A percentile compares a stretch with the other conserved stretches of the same genome.
phyloP scores from a whole-genome alignment of 805 yeast genomes.

The Ogataea nitratoaversa region DNA sequence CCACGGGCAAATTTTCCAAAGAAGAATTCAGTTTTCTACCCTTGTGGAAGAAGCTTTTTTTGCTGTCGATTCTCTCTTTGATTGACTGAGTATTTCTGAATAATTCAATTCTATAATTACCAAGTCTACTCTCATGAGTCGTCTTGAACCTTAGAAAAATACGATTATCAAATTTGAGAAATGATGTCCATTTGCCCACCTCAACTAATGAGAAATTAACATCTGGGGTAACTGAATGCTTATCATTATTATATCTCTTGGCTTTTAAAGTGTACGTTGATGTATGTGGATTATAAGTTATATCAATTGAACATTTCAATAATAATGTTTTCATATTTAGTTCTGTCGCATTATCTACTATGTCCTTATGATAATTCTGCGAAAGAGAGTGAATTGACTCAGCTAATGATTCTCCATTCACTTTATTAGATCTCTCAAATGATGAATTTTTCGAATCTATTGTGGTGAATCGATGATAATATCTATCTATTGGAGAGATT shows the following conservation, averaged over 20 bases:
- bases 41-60: background rate
- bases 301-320: background rate
- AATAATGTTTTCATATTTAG: background rate
- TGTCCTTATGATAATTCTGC: no score
- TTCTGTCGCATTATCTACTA: no score
- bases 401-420: background rate
- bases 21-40: background rate
- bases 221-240: background rate
- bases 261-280: background rate
- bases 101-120: background rate
- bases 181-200: background rate
- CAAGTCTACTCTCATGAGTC: background rate
- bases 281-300: no score
- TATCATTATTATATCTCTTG: background rate
- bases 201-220: background rate
- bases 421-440: background rate
- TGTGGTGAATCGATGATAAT: conserved; percentile 22
- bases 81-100: background rate
- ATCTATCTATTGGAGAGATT: conserved; percentile 21
- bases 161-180: background rate
- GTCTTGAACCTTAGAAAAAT: background rate
- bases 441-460: conserved; percentile 18
- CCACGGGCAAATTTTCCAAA: background rate
- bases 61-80: background rate
- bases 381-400: background rate